These are phyloP conservation scores for Solanum etuberosum DNA, from an alignment of 257 asterid genomes.

Conservation along the genomic window DNA sequence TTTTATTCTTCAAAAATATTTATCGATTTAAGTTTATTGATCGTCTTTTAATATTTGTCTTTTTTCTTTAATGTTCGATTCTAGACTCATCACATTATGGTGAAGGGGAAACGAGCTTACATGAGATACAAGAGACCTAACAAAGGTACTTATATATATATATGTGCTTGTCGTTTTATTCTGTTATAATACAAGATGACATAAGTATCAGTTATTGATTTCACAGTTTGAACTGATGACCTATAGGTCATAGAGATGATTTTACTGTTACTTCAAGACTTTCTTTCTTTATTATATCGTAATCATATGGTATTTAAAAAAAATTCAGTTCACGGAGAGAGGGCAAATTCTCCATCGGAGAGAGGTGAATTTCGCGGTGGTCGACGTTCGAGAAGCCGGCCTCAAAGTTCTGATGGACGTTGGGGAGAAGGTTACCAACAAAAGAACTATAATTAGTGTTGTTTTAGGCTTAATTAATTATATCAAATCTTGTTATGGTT, in stretches of 20 bases:
- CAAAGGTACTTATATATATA: background rate
- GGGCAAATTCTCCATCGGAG: conserved; percentile 14
- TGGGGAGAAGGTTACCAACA: background rate
- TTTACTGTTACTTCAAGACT: background rate
- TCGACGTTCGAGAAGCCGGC: background rate
- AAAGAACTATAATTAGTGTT: background rate
- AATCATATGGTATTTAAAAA: background rate
- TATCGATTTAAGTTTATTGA: background rate
- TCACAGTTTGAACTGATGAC: too few species aligned
- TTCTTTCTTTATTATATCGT: background rate
- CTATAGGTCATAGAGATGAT: background rate
- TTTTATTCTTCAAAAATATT: background rate
- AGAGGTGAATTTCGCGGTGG: conserved; percentile 10
- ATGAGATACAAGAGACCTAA: conserved; percentile 25
- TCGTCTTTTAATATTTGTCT: background rate
- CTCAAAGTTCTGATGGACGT: background rate
- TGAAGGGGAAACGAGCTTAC: conserved; percentile 31
- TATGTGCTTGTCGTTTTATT: background rate
- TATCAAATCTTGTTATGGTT: background rate
- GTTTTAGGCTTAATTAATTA: background rate
- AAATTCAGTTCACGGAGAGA: conserved; percentile 15
- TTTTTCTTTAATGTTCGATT: background rate
- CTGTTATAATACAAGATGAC: background rate
- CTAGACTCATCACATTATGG: conserved; percentile 36
- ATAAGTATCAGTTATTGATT: background rate